These are phyloP conservation scores for Clonostachys solani DNA, from an alignment of 2,329 filamentous ascomycete genomes.

Conservation along the genomic window DNA sequence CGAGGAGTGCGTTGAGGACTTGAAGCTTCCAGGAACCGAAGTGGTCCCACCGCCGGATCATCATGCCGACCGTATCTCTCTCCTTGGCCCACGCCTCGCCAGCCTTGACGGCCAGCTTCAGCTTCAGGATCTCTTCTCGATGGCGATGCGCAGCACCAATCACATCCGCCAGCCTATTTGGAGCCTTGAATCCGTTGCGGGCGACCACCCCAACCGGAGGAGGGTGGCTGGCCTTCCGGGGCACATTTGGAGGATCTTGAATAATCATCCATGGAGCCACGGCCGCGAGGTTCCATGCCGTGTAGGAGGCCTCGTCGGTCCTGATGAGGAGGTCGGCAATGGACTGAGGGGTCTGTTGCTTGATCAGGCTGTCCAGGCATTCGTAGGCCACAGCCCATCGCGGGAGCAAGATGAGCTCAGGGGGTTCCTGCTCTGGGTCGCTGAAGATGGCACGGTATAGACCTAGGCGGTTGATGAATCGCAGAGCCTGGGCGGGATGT, in stretches of 20 bases:
- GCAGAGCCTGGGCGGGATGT: constrained; percentile 57
- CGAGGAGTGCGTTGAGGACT: constrained; percentile 61
- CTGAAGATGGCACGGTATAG: constrained; percentile 74
- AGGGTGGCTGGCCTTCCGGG: constrained; percentile 44
- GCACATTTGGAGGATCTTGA: constrained; percentile 30
- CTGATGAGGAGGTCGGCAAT: constrained; percentile 53
- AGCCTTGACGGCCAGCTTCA: constrained; percentile 52
- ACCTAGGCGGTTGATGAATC: constrained; percentile 60
- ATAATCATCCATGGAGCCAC: constrained; percentile 68
- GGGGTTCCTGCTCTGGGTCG: constrained; percentile 52
- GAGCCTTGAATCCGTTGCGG: constrained; percentile 73
- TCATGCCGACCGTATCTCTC: constrained; percentile 68
- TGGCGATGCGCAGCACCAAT: constrained; percentile 62
- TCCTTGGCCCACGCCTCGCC: constrained; percentile 31
- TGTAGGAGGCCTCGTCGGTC: constrained; percentile 61
- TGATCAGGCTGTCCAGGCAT: constrained; percentile 49
- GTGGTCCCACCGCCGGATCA: constrained; percentile 67
- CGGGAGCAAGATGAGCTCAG: constrained; percentile 49
- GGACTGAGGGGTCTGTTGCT: constrained; percentile 36
- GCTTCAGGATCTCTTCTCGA: constrained; percentile 53
- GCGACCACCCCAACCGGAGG: constrained; percentile 50
- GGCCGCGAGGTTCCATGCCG: constrained; percentile 73
- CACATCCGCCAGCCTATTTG: constrained; percentile 70
- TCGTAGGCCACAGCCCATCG: constrained; percentile 63
- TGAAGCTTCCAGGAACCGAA: constrained; percentile 67